Evolutionary conservation across 257 asterid species (phyloP), one percentile per base, ranked within the genome.

Genomic region (Jacaranda copaia): DNA sequence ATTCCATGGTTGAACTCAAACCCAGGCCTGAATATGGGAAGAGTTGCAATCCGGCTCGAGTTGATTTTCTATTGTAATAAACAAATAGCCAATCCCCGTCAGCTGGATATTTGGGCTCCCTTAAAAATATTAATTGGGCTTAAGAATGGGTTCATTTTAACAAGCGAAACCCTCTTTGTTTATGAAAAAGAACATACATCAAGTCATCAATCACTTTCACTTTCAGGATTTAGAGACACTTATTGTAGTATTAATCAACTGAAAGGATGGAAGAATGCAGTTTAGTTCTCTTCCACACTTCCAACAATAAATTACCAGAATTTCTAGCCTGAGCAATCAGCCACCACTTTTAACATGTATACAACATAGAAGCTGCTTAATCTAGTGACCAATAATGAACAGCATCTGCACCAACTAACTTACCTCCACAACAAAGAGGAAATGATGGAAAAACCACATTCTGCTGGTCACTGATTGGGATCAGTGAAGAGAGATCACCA

Each of bases 251-350:
- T 38, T 38, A 49, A 19, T 60, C n/a, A 68, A 40, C 67, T 10
- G 12, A 42, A 58, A 63, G 67, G 78, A 18, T 71, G 38, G 42
- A 36, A 20, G 66, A 45, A 45, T 15, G 18, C 6, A 25, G 16
- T 70, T 12, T n/a, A 5, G 40, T 68, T 74, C 32, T 39, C 45
- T 68, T 51, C 60, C 76, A 56, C 68, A 59, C 48, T 60, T 76
- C 71, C 55, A 76, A 60, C 71, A 61, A 77, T 68, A 55, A 64
- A 73, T 68, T 20, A 52, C 70, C 70, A 52, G 60, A 25, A 56
- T 66, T 48, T 35, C 45, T 51, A 64, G 57, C 73, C 70, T 42
- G 32, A 72, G 19, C 43, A 79, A 65, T 38, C 57, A 60, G 79
- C 75, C 77, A 81, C 42, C 64, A 60, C 72, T 52, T 3, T 4